Conservation (phyloP, 2,329 filamentous ascomycete genomes). For the Rosellinia necatrix region DNA sequence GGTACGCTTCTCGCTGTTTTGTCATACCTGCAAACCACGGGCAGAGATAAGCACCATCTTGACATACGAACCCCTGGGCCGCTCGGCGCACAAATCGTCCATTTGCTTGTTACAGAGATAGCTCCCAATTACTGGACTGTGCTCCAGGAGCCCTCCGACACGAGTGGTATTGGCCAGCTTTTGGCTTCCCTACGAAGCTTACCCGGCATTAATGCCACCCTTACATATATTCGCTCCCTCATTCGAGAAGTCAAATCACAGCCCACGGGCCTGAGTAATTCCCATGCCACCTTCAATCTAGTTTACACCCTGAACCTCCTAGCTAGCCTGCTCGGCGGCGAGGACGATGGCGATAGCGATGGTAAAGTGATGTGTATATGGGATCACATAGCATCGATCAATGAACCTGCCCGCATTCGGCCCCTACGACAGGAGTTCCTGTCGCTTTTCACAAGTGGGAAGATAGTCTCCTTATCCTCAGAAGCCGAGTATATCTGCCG, state of each 20-base stretch:
- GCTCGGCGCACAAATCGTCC: constrained; percentile 73
- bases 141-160: constrained; percentile 53
- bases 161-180: constrained; percentile 55
- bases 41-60: constrained; percentile 45
- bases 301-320: constrained; percentile 51
- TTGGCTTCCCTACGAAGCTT: constrained; percentile 72
- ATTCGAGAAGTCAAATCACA: constrained; percentile 55
- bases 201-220: constrained; percentile 75
- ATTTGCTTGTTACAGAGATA: constrained; percentile 73
- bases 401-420: constrained; percentile 35
- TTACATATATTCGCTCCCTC: constrained; percentile 69
- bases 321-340: constrained; percentile 46
- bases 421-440: constrained; percentile 51
- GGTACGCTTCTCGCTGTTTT: constrained; percentile 59
- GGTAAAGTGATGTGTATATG: constrained; percentile 35
- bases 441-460: constrained; percentile 53
- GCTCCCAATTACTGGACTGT: constrained; percentile 81
- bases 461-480: constrained; percentile 55
- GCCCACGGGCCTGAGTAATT: constrained; percentile 44
- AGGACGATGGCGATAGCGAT: constrained; percentile 43
- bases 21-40: constrained; percentile 51
- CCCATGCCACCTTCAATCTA: constrained; percentile 51
- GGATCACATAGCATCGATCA: constrained; percentile 24
- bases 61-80: constrained; percentile 68
- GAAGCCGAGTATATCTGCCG: constrained; percentile 60